These are phyloP conservation scores for Butyriboletus loyo DNA, from an alignment of 768 basidiomycete genomes.

Conservation along the genomic window DNA sequence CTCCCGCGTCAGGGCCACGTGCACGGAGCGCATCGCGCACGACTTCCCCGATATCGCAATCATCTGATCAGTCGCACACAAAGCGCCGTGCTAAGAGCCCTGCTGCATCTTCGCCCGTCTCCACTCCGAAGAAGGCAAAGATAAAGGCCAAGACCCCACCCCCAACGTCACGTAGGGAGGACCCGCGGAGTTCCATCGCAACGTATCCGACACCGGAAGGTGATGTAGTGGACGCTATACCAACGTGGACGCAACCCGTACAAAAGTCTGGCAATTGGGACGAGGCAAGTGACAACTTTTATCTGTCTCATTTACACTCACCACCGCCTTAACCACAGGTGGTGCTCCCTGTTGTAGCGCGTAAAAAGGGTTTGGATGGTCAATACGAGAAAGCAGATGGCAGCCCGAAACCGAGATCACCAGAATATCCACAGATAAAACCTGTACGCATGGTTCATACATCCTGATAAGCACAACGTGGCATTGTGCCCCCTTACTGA, in stretches of 20 bases:
- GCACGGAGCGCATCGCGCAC: constrained; percentile 21
- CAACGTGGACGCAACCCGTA: constrained; percentile 76
- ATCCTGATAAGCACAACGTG: background rate
- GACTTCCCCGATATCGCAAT: constrained; percentile 29
- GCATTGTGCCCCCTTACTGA: background rate
- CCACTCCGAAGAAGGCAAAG: constrained; percentile 41
- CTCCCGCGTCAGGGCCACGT: constrained; percentile 31
- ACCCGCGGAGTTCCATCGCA: constrained; percentile 59
- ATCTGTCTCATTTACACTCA: constrained; percentile 4
- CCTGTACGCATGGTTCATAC: constrained; percentile 47
- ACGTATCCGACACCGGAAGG: constrained; percentile 61
- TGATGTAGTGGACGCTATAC: constrained; percentile 70
- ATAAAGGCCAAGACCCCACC: constrained; percentile 34
- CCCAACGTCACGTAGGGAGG: constrained; percentile 34
- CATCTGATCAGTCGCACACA: constrained; percentile 34
- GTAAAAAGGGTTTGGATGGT: constrained; percentile 74
- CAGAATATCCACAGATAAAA: constrained; percentile 39
- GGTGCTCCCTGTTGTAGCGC: constrained; percentile 78
- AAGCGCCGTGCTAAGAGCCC: constrained; percentile 50
- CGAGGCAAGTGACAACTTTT: constrained; percentile 48
- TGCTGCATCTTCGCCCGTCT: constrained; percentile 35
- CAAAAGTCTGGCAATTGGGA: constrained; percentile 77
- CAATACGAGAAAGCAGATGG: constrained; percentile 69
- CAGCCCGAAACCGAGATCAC: constrained; percentile 53
- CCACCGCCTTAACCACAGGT: constrained; percentile 45